Base-by-base conservation (phyloP, 1,139 yeast genomes). In the Yamadazyma sp. region DNA sequence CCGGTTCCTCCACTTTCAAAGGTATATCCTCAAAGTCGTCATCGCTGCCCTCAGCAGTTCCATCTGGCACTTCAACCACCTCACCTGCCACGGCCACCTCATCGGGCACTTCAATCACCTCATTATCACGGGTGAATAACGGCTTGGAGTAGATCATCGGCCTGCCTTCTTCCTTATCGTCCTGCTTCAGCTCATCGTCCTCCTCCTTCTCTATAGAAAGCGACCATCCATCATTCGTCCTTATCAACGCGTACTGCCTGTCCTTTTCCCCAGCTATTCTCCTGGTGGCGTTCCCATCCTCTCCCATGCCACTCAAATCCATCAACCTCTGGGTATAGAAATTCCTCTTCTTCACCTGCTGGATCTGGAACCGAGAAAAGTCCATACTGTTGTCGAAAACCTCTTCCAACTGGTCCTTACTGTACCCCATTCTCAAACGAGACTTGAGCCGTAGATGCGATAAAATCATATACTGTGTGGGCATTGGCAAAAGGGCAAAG, bases 401-500 rank as follows among this genome's bases (percentile, higher is more conserved):
- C 3, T 76, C 68, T 48, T 87, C 87, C 22, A 94, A 66, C 54
- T 94, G 97, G 12, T 87, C 92, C 44, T 88, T 87, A 0, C 91
- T 74, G 55, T 85, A 88, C 0, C 99, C 99, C 95, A 94, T 84
- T 66, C 99, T 81, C 58, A 94, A 75, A 41, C 99, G 68, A 0
- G 98, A 91, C 46, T 88, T 75, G 26, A 89, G 66, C 40, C 99
- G 63, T 15, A 95, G 75, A 41, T 88, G 88, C 9, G 92, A 87
- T 18, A 94, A 64, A 2, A 89, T 78, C 77, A 88, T 88, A 55
- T 92, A 94, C 55, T 89, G 97, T 0, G 96, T 83, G 0, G 91
- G 78, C 40, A 83, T 65, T 0, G 98, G 96, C 17, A 85, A 59
- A 27, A 70, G 71, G 12, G 72, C 69, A 55, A 86, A 86, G 47